These are phyloP conservation scores for Leccinellum luteum DNA, from an alignment of 768 basidiomycete genomes.

Conservation along the genomic window DNA sequence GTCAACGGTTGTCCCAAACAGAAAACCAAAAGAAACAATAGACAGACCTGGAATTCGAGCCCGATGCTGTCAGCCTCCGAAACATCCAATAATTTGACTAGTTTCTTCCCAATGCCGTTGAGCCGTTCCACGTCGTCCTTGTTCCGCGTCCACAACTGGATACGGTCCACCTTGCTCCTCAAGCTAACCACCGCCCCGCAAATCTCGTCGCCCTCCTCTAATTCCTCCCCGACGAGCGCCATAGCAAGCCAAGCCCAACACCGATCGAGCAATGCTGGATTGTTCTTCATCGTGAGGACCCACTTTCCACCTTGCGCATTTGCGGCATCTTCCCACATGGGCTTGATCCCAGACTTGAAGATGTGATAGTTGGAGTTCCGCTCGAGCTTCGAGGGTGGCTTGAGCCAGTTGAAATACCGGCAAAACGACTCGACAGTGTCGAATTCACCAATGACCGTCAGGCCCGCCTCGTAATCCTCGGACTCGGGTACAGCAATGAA, in stretches of 20 bases:
- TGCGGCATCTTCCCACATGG: slow-evolving; percentile 96
- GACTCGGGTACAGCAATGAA: slow-evolving; percentile 55
- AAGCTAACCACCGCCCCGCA: slow-evolving; percentile 87
- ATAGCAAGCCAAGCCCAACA: slow-evolving; percentile 91
- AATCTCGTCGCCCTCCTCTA: slow-evolving; percentile 68
- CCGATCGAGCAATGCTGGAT: slow-evolving; percentile 72
- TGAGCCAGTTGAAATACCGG: slow-evolving; percentile 92
- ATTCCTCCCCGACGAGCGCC: slow-evolving; percentile 74
- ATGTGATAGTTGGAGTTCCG: slow-evolving; percentile 93
- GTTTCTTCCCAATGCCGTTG: slow-evolving; percentile 79
- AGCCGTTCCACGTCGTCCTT: slow-evolving; percentile 85
- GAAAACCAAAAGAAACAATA: slow-evolving; percentile 30
- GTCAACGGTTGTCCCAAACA: not conserved
- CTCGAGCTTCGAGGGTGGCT: slow-evolving; percentile 84
- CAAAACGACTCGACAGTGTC: slow-evolving; percentile 89
- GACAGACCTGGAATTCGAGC: slow-evolving; percentile 82
- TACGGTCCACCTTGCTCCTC: slow-evolving; percentile 82
- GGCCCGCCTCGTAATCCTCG: slow-evolving; percentile 78
- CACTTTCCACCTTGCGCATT: slow-evolving; percentile 93
- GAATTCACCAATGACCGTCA: slow-evolving; percentile 86
- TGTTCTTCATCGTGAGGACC: slow-evolving; percentile 91
- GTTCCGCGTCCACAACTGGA: slow-evolving; percentile 86
- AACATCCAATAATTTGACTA: slow-evolving; percentile 80
- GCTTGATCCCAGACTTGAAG: slow-evolving; percentile 92
- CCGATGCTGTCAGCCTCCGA: slow-evolving; percentile 83